Evolutionary conservation across 345 rosid species (phyloP), one percentile per base, ranked within the genome.

Genomic region (Dipteronia sinensis): DNA sequence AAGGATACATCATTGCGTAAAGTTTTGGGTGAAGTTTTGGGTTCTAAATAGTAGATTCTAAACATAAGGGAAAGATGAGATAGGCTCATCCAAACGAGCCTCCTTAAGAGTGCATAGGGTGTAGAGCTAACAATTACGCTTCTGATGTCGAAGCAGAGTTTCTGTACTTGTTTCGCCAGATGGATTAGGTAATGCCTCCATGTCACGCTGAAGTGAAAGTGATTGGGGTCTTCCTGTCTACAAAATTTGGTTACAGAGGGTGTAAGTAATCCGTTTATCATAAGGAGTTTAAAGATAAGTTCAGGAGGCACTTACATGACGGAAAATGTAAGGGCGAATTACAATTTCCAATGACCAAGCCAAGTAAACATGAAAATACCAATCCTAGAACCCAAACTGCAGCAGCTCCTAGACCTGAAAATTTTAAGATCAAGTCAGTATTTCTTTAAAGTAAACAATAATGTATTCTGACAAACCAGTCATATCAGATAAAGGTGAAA

Each of bases 121-220:
- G 63, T 40, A 51, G 85, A 83, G 69, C 62, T 89, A 90, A 86
- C 86, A 81, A 84, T 69, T 86, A 23, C 86, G 92, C 79, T 86
- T 88, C 83, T 90, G 86, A 81, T 78, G 89, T 69, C 88, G 88
- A 77, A 93, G 95, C 78, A 87, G 82, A 69, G 77, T 69, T 47
- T 89, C 92, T 1, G 86, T 75, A 81, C 82, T 87, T 76, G 88
- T 75, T 86, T 90, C 89, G 77, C 95, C 89, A 69, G 72, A 82
- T 69, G 82, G 91, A 73, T 89, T 87, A 76, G 89, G 92, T 72
- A 89, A 79, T 67, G 89, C 89, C 83, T 91, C 97, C 91, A 89
- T 79, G 89, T 90, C 95, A 13, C 8, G 89, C 78, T 79, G 89
- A 75, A 76, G 38, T 10, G 27, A 76, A 69, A 74, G 82, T 69